Evolutionary conservation across 2,329 filamentous ascomycete genomes (phyloP).

Genomic region (Alternaria postmessia): DNA sequence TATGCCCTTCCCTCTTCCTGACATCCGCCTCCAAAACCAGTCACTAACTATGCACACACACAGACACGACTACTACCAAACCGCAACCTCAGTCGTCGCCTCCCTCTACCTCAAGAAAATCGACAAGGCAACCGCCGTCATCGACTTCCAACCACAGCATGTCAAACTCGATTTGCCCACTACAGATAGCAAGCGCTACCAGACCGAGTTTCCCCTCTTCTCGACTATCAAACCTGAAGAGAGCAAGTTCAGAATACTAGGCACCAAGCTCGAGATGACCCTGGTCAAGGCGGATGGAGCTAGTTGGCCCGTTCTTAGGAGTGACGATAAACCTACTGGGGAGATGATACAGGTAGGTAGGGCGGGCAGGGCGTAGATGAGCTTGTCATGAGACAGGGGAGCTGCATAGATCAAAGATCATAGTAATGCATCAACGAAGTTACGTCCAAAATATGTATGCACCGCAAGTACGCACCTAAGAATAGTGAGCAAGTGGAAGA

Average conservation of each 20-base stretch:
- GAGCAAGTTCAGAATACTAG: conserved; percentile 81
- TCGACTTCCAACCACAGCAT: conserved; percentile 70
- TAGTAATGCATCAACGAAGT: conserved; percentile 9
- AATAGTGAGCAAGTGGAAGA: neutral
- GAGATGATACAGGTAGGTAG: conserved; percentile 91
- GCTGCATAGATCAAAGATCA: neutral
- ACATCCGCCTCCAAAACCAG: neutral
- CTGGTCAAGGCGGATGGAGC: conserved; percentile 76
- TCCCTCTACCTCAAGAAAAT: conserved; percentile 98
- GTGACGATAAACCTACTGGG: conserved; percentile 74
- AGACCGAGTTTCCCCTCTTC: conserved; percentile 76
- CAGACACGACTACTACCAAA: conserved; percentile 95
- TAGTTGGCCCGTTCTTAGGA: conserved; percentile 85
- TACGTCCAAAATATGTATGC: neutral
- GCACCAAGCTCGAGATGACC: conserved; percentile 86
- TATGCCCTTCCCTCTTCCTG: neutral
- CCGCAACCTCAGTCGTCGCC: conserved; percentile 81
- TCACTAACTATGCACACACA: conserved; percentile 11
- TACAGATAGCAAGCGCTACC: conserved; percentile 83
- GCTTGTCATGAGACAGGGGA: neutral
- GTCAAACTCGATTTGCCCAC: conserved; percentile 86
- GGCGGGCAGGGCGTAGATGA: conserved; percentile 61
- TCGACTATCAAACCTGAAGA: conserved; percentile 77
- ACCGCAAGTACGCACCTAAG: neutral
- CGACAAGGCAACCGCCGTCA: conserved; percentile 77